phyloP scores from a whole-genome alignment of 495 filamentous ascomycete species.

The Talaromyces adpressus region DNA sequence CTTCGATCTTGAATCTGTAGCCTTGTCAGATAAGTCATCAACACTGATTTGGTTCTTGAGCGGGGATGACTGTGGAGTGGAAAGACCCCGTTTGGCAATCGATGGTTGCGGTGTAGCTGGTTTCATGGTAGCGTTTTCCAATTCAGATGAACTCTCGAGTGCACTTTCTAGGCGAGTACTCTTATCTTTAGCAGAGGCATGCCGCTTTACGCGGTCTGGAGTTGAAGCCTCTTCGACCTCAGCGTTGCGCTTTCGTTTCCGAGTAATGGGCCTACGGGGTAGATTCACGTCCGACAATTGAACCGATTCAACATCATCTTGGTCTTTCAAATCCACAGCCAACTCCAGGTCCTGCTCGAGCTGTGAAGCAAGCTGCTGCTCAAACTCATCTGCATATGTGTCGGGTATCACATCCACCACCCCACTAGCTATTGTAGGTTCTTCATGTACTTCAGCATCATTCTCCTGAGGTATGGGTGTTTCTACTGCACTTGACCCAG shows the following conservation, averaged over 20 bases:
- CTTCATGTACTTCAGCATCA: background rate
- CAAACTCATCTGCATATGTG: constrained; percentile 34
- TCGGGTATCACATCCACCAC: constrained; percentile 14
- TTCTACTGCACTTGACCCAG: background rate
- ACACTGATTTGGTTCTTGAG: background rate
- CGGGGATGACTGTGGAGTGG: constrained; percentile 5
- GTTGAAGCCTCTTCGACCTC: constrained; percentile 10
- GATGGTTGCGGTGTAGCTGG: background rate
- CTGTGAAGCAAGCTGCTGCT: constrained; percentile 38
- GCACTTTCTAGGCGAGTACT: background rate
- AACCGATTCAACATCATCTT: constrained; percentile 2
- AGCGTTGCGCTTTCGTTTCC: constrained; percentile 34
- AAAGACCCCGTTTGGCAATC: background rate
- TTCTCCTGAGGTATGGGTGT: background rate
- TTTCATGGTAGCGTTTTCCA: background rate
- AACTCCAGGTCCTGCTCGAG: constrained; percentile 35
- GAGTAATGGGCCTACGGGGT: constrained; percentile 13
- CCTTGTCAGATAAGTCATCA: background rate
- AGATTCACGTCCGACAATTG: background rate
- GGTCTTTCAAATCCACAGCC: constrained; percentile 22
- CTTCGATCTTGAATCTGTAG: background rate
- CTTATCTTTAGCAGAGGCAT: background rate
- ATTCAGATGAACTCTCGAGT: background rate
- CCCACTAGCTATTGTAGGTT: background rate
- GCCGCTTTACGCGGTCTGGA: constrained; percentile 9